These are phyloP conservation scores for Botrytis cinerea DNA, from an alignment of 2,329 filamentous ascomycete genomes.

Conservation along the genomic window DNA sequence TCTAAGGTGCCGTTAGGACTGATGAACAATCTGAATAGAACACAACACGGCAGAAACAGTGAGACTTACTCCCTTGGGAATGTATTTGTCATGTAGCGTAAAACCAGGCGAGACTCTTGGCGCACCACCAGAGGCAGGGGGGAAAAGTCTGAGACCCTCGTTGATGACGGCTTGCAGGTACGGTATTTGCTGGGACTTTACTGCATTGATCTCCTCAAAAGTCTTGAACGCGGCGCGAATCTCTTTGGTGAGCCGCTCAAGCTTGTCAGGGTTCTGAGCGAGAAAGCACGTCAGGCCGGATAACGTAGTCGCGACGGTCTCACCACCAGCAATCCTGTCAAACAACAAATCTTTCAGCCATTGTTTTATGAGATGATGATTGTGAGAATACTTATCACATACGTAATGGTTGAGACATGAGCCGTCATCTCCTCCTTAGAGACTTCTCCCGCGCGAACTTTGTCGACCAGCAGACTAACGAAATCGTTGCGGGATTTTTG, in stretches of 20 bases:
- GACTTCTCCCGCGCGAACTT: neutral
- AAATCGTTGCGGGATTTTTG: neutral
- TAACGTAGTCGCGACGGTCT: neutral
- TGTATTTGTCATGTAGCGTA: neutral
- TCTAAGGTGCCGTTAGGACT: no score
- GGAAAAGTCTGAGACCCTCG: constrained; percentile 51
- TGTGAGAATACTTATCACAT: neutral
- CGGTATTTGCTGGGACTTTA: constrained; percentile 45
- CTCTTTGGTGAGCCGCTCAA: neutral
- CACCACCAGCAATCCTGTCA: constrained; percentile 11
- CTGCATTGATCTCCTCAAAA: constrained; percentile 35
- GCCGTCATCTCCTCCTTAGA: neutral
- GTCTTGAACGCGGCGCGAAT: neutral
- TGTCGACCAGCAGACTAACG: neutral
- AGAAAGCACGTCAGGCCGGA: neutral
- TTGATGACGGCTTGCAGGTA: constrained; percentile 54
- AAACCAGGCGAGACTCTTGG: constrained; percentile 2
- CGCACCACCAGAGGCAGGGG: constrained; percentile 39
- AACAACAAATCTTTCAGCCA: neutral
- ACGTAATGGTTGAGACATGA: neutral
- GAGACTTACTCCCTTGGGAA: constrained; percentile 3
- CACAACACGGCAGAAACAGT: no score
- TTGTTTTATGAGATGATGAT: neutral
- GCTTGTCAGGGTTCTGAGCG: neutral
- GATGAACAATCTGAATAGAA: no score